Evolutionary conservation across 768 basidiomycete genomes (phyloP).

Genomic region (Rubroboletus satanas): DNA sequence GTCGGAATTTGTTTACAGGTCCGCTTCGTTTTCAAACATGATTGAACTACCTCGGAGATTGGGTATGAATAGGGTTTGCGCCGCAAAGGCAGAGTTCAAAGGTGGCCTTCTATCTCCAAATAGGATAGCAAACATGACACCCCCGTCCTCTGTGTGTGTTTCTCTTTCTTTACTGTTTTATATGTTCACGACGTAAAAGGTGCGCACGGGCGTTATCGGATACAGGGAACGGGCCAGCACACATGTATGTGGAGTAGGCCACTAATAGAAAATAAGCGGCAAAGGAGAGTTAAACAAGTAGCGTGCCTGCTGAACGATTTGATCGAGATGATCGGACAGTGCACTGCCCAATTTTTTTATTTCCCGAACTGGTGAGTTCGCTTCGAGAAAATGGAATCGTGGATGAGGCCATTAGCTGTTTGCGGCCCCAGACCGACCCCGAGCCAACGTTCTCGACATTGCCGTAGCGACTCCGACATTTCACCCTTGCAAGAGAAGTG

Average conservation of each 20-base stretch:
- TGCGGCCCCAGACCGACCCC: neutral
- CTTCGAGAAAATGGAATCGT: conserved; percentile 23
- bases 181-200: conserved; percentile 24
- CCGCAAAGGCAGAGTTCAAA: conserved; percentile 17
- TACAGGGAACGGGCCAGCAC: neutral
- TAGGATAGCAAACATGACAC: conserved; percentile 12
- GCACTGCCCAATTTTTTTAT: neutral
- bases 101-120: conserved; percentile 23
- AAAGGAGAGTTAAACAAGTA: conserved; percentile 2
- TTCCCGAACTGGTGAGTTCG: neutral
- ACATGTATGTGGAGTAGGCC: neutral
- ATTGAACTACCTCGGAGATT: conserved; percentile 26
- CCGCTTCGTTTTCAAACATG: conserved; percentile 18
- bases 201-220: conserved; percentile 2
- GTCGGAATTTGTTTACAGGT: conserved; percentile 21
- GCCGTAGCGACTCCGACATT: conserved; percentile 13
- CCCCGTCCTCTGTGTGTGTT: conserved; percentile 1
- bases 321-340: conserved; percentile 5
- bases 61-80: conserved; percentile 21
- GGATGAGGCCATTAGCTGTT: neutral
- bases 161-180: neutral
- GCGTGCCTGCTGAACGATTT: conserved; percentile 1
- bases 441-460: conserved; percentile 16
- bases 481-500: neutral
- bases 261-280: conserved; percentile 6